Conservation (phyloP, 2,329 filamentous ascomycete genomes). For the Biscogniauxia sp. region DNA sequence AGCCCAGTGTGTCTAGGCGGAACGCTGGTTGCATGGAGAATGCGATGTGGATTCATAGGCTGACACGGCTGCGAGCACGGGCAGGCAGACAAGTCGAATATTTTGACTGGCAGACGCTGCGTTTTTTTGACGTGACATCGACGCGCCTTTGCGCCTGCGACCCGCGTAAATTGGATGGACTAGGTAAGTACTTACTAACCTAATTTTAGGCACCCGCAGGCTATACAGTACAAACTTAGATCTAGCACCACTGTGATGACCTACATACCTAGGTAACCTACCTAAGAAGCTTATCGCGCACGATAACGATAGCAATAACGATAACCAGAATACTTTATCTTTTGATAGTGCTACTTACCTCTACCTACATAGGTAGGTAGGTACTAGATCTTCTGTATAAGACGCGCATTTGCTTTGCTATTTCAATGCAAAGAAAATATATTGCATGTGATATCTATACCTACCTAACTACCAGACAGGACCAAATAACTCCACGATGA, state of each 20-base stretch:
- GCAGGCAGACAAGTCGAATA: constrained; percentile 7
- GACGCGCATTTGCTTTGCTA: too few relatives aligned
- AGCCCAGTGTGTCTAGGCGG: neutral
- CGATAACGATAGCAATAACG: constrained; percentile 10
- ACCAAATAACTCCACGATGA: too few relatives aligned
- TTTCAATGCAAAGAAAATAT: too few relatives aligned
- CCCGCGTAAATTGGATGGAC: constrained; percentile 25
- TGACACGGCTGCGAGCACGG: neutral
- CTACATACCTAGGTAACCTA: neutral
- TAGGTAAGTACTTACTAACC: too few relatives aligned
- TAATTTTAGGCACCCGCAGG: too few relatives aligned
- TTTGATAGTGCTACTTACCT: too few relatives aligned
- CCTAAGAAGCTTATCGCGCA: constrained; percentile 12
- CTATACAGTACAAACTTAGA: neutral
- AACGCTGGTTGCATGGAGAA: neutral
- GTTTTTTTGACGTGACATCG: constrained; percentile 8
- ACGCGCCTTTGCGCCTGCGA: neutral
- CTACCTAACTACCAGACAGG: too few relatives aligned
- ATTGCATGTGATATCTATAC: too few relatives aligned
- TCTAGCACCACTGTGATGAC: neutral
- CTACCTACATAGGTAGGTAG: too few relatives aligned
- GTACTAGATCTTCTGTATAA: too few relatives aligned
- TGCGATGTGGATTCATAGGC: constrained; percentile 5
- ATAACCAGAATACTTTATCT: neutral
- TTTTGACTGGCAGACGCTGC: constrained; percentile 1